Evolutionary conservation across 148 eudicot genomes (phyloP), one percentile per base, ranked within the genome.

Genomic region (Chenopodium suecicum): DNA sequence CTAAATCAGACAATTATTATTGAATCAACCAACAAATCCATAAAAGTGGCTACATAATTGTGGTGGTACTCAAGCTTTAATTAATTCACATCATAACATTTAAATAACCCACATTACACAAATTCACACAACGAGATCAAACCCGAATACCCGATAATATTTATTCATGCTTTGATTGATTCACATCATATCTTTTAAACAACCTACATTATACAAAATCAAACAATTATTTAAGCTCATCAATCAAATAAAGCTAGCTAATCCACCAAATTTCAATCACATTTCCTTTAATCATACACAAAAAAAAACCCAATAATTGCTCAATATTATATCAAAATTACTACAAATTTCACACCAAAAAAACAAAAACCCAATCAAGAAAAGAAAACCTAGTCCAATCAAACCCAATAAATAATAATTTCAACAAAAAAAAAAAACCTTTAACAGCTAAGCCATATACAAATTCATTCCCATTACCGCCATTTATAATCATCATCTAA

Each of bases 301-400:
- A 44, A 20, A 34, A 34, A 34, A 22, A 20, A 34, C 31, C 41
- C 5, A 22, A 0, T 22, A 17, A 41, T 29, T n/a, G 66, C 27
- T 11, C 56, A 37, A 27, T 7, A 31, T 16, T 46, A n/a, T 4
- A 65, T 74, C 60, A 23, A 41, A 62, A 7, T 48, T 75, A 54
- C 7, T 48, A 73, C 65, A 20, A 44, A 52, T 37, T 65, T 9
- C 11, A 48, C 3, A 75, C 79, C 34, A 7, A 41, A 46, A 46
- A 27, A 32, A 48, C 50, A 63, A 71, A 62, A 69, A 47, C 56
- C 68, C 69, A 79, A 65, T 65, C 76, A 76, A 77, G 74, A 80
- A 71, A 37, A 63, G 46, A 76, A 63, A 17, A 37, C 10, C 19
- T 60, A 75, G 52, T 48, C 66, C 56, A 74, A 48, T 62, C 81